Evolutionary conservation across 2,329 filamentous ascomycete genomes (phyloP).

Genomic region (Diaporthe citriasiana): DNA sequence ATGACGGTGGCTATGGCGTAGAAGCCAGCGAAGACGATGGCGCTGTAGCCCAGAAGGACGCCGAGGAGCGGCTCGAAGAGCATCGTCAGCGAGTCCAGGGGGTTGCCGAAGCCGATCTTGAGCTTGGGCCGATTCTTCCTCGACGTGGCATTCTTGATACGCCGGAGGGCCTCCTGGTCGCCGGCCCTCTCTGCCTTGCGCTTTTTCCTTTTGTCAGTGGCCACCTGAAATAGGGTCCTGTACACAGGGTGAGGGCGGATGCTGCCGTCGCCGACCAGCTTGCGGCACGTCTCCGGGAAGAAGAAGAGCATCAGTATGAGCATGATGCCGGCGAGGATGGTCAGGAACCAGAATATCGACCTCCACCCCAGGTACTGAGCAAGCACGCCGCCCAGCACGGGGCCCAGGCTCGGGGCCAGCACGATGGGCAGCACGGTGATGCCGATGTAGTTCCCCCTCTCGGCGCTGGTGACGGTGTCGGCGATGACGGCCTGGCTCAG

Average conservation of each 20-base stretch:
- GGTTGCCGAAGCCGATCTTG: slow-evolving; percentile 82
- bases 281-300: slow-evolving; percentile 60
- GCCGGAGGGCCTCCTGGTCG: slow-evolving; percentile 33
- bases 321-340: slow-evolving; percentile 54
- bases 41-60: slow-evolving; percentile 60
- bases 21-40: slow-evolving; percentile 64
- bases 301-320: slow-evolving; percentile 56
- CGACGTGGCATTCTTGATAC: slow-evolving; percentile 29
- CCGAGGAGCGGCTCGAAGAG: slow-evolving; percentile 85
- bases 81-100: slow-evolving; percentile 85
- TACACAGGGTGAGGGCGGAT: slow-evolving; percentile 51
- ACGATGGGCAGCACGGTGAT: slow-evolving; percentile 64
- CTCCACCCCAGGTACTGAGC: slow-evolving; percentile 64
- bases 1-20: slow-evolving; percentile 62
- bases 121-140: slow-evolving; percentile 33
- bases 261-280: slow-evolving; percentile 61
- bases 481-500: slow-evolving; percentile 71
- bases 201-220: slow-evolving; percentile 40
- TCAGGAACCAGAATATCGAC: slow-evolving; percentile 67
- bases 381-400: slow-evolving; percentile 64
- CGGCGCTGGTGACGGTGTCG: slow-evolving; percentile 73
- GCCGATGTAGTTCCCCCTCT: slow-evolving; percentile 73
- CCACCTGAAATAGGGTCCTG: slow-evolving; percentile 48
- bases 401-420: slow-evolving; percentile 59
- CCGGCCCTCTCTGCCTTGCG: slow-evolving; percentile 33